phyloP scores from a whole-genome alignment of 2,329 filamentous ascomycete genomes.

The Emergomyces pasteurianus region DNA sequence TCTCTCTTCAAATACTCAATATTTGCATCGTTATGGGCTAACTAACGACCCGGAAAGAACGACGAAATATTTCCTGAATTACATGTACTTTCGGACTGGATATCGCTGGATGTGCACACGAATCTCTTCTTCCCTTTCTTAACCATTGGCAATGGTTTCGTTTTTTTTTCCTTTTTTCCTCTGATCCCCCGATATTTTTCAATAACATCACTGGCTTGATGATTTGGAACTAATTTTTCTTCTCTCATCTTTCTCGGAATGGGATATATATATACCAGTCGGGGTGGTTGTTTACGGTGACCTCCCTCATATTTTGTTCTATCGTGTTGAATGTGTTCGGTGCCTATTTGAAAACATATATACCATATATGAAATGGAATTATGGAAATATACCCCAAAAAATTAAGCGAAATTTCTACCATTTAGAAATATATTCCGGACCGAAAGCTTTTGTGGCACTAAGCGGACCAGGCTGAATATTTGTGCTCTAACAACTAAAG shows the following conservation, averaged over 20 bases:
- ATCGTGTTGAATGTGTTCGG: neutral
- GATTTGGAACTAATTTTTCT: neutral
- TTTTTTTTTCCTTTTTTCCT: too few relatives aligned
- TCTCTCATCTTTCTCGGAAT: neutral
- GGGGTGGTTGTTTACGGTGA: neutral
- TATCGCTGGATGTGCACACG: neutral
- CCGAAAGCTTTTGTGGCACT: neutral
- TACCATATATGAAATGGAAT: neutral
- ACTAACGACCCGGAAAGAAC: neutral
- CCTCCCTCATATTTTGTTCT: neutral
- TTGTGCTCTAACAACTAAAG: neutral
- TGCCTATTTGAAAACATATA: neutral
- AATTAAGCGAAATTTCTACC: neutral
- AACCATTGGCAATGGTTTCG: neutral
- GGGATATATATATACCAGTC: neutral
- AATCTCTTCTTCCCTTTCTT: neutral
- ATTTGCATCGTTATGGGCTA: neutral
- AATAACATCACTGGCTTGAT: neutral
- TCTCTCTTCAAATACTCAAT: neutral
- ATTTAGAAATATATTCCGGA: neutral
- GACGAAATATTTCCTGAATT: neutral
- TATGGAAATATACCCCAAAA: neutral
- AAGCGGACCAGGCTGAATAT: neutral
- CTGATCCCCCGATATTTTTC: neutral
- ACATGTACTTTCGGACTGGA: neutral